Conservation (phyloP, 352 stramenopile species). For the Globisporangium okanoganense region DNA sequence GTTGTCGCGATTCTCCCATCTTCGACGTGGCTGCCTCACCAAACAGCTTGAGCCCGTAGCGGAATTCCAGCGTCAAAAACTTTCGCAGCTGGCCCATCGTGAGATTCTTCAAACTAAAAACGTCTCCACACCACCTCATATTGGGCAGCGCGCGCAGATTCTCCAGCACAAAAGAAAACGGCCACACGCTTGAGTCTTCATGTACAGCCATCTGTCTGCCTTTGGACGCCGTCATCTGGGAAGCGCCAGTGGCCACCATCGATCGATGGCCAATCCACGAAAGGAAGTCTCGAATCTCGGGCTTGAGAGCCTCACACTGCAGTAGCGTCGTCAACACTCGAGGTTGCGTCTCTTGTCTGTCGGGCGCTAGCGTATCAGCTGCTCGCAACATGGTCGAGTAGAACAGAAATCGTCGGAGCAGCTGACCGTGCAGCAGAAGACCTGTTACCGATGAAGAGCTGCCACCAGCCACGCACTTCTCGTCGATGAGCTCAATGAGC, state of each 20-base stretch:
- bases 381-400: constrained; percentile 10
- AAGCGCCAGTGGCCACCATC: background rate
- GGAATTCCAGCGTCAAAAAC: constrained; percentile 14
- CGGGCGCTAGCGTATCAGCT: background rate
- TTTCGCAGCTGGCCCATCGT: background rate
- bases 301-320: background rate
- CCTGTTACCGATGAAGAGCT: background rate
- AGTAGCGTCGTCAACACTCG: background rate
- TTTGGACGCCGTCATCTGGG: background rate
- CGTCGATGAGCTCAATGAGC: constrained; percentile 11
- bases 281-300: constrained; percentile 5
- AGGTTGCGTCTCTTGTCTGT: background rate
- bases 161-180: background rate
- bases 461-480: background rate
- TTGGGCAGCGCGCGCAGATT: background rate
- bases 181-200: background rate
- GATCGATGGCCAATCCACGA: constrained; percentile 8
- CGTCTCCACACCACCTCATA: constrained; percentile 4
- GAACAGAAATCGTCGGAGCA: constrained; percentile 8
- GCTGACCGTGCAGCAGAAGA: background rate
- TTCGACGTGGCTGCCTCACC: background rate
- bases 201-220: background rate
- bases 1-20: background rate
- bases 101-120: background rate
- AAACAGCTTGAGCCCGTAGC: constrained; percentile 14